These are phyloP conservation scores for Hyphodiscus sp. DNA, from an alignment of 2,329 filamentous ascomycete genomes.

Conservation along the genomic window DNA sequence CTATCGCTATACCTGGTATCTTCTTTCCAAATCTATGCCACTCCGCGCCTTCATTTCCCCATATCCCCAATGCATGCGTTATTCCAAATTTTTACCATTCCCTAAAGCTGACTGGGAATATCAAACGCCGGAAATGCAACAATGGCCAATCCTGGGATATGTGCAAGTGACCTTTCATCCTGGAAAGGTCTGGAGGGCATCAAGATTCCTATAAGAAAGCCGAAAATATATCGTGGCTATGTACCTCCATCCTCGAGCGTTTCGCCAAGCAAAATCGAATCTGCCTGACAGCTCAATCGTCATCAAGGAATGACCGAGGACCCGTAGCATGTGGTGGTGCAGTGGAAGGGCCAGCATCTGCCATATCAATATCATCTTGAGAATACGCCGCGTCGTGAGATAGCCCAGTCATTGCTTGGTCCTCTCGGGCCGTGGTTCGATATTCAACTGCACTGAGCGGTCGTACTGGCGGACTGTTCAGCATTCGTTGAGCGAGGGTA, in stretches of 20 bases:
- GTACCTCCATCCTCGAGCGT: not conserved
- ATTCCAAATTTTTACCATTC: not conserved
- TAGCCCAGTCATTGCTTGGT: conserved; percentile 24
- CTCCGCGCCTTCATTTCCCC: not conserved
- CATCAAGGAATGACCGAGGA: conserved; percentile 28
- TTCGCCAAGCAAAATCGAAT: too few species aligned
- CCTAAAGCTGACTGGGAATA: not conserved
- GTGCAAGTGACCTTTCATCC: not conserved
- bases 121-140: not conserved
- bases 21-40: not conserved
- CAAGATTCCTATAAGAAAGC: not conserved
- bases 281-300: conserved; percentile 13
- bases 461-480: conserved; percentile 16
- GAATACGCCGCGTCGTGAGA: conserved; percentile 13
- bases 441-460: conserved; percentile 30
- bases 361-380: conserved; percentile 26
- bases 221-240: not conserved
- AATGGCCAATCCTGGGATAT: not conserved
- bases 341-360: conserved; percentile 25
- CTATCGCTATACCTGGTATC: not conserved
- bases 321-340: conserved; percentile 24
- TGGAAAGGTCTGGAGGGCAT: not conserved
- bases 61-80: not conserved
- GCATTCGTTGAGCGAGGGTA: conserved; percentile 25
- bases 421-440: conserved; percentile 14